These are phyloP conservation scores for Staphylotrichum longicolle DNA, from an alignment of 495 filamentous ascomycete species.

Conservation along the genomic window DNA sequence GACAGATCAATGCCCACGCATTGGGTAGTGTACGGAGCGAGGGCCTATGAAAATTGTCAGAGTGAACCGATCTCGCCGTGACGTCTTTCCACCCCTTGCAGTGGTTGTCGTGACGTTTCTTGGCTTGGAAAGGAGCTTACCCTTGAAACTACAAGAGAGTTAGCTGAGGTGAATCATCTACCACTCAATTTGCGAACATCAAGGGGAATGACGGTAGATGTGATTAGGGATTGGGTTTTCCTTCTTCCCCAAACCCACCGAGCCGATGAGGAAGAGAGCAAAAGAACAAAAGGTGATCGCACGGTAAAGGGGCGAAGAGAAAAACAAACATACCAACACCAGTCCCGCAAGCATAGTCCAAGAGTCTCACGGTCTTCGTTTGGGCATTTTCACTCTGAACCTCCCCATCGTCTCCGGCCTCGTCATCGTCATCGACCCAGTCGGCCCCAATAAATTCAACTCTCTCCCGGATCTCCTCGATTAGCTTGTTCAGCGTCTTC, in stretches of 20 bases:
- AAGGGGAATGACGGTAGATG: too few species aligned
- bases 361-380: constrained; percentile 52
- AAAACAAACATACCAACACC: constrained; percentile 48
- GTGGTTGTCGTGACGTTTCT: not conserved
- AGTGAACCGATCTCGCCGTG: not conserved
- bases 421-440: constrained; percentile 43
- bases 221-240: too few species aligned
- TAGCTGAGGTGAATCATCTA: not conserved
- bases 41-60: constrained; percentile 40
- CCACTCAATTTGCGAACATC: too few species aligned
- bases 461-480: constrained; percentile 48
- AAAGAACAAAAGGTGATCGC: constrained; percentile 34
- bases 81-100: too few species aligned
- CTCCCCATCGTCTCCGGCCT: constrained; percentile 33
- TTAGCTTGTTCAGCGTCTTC: constrained; percentile 41
- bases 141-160: constrained; percentile 13
- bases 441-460: constrained; percentile 63
- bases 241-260: too few species aligned
- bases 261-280: not conserved
- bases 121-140: not conserved
- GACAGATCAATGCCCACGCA: constrained; percentile 66
- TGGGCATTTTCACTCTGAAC: constrained; percentile 29
- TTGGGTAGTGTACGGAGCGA: constrained; percentile 60
- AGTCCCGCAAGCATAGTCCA: constrained; percentile 78
- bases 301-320: not conserved